Evolutionary conservation across 768 basidiomycete genomes (phyloP), one percentile per base, ranked within the genome.

Genomic region (Kwoniella sp.): DNA sequence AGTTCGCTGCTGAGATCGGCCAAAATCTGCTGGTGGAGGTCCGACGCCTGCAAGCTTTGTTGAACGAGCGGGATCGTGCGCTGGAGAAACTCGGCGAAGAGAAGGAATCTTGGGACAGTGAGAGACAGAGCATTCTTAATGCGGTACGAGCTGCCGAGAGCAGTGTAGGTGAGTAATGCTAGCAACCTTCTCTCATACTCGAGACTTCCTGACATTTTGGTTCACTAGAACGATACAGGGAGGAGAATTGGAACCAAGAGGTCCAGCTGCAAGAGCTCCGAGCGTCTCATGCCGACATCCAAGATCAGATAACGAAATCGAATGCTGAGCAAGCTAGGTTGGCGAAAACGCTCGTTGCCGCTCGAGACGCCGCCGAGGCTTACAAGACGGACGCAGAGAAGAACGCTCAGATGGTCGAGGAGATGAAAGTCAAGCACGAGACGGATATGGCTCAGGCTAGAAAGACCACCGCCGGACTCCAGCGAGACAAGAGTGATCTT

Each of bases 171-270:
- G 70, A 59, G 86, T 81, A 26, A n/a, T 23, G 1, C 9, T 17
- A 45, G 15, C 8, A 11, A 7, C 41, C 41, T 20, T 37, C 34
- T 13, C 5, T 37, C 34, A 37, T 37, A 13, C 34, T 37, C 31
- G 25, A 11, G n/a, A 23, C 23, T 17, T 37, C 13, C 34, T 37
- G 13, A 37, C 34, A 37, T 37, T 37, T 37, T 37, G 34, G 34
- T 13, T 5, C 34, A 11, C 29, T 74, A 89, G 95, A 97, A 79
- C 92, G 93, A 69, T 95, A 88, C 87, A 93, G 93, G 82, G 95
- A 98, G 82, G 93, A 94, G 82, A 98, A 96, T 79, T 98, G 96
- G 96, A 95, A 98, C 76, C 87, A 97, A 63, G 95, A 98, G 83
- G 93, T 97, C 55, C 86, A 86, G 17, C 83, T 93, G 29, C 95